Conservation (phyloP, 208 protist genomes). For the Paratrypanosoma confusum region DNA sequence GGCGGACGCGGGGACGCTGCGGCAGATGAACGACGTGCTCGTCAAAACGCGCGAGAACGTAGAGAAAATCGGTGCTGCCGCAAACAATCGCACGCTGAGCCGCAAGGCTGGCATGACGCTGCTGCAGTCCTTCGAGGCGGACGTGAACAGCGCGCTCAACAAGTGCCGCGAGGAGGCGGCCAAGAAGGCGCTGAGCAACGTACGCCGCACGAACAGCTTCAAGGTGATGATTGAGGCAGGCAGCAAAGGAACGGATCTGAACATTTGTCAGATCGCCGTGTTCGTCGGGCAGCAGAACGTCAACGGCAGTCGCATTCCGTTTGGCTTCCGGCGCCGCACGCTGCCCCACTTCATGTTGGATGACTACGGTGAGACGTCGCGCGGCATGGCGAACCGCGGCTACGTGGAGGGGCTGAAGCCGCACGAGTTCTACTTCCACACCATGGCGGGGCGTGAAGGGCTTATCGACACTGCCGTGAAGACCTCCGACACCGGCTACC, state of each 20-base stretch:
- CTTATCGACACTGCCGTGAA: constrained; percentile 99
- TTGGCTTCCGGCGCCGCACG: constrained; percentile 93
- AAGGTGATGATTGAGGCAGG: constrained; percentile 96
- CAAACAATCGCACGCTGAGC: constrained; percentile 91
- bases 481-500: constrained; percentile 96
- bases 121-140: constrained; percentile 97
- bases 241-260: constrained; percentile 98
- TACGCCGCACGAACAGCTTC: constrained; percentile 90
- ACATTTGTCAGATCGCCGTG: constrained; percentile 99
- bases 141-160: constrained; percentile 94
- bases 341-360: constrained; percentile 98
- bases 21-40: constrained; percentile 89
- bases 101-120: constrained; percentile 92
- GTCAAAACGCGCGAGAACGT: constrained; percentile 83
- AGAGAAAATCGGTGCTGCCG: constrained; percentile 81
- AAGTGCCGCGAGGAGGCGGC: constrained; percentile 87
- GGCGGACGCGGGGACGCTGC: constrained; percentile 87
- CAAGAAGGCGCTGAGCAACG: constrained; percentile 69
- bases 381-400: constrained; percentile 98
- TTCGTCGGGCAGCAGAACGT: constrained; percentile 99
- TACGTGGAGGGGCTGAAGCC: constrained; percentile 98
- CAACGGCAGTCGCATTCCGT: constrained; percentile 98
- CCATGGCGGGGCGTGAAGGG: constrained; percentile 98
- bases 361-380: constrained; percentile 94
- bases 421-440: constrained; percentile 99